Evolutionary conservation across 352 stramenopile genomes (phyloP), one percentile per base, ranked within the genome.

Genomic region (Halophytophthora batemanensis): DNA sequence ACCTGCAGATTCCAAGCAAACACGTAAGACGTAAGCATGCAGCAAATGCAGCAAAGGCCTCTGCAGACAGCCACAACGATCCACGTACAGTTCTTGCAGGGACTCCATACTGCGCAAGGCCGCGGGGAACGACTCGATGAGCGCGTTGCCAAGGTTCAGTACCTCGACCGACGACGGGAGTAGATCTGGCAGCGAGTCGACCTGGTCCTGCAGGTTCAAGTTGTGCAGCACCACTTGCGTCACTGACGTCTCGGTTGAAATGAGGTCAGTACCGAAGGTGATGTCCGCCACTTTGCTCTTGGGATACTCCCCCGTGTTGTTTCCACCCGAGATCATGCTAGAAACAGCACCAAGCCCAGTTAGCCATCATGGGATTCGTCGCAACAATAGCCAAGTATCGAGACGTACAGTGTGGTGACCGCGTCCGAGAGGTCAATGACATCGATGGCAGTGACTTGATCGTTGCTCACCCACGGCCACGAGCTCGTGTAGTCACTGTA

Each of bases 141-240:
- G 36, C 13, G 44, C 61, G 45, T 74, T 74, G 37, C 34, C 48
- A 7, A 71, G 47, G 2, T 68, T 59, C 45, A 74, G 50, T 15
- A 55, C 54, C 18, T 29, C 53, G 3, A 74, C 31, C 5, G 53
- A 53, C 10, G 45, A 55, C 38, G 65, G 61, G 2, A 74, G 57
- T 13, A 61, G 57, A 15, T 6, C 15, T 17, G 60, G 31, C 17
- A 74, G 22, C 17, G 45, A 45, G 7, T 68, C 50, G 3, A 53
- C 46, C 37, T 66, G 53, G 42, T 47, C 38, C 18, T 35, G 22
- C 15, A 71, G 28, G 3, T 42, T 54, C 11, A 74, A n/a, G 34
- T 74, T 74, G 52, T 65, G 52, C 42, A 74, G 34, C 61, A 62
- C 41, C 11, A 71, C 65, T 2, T 44, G 40, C 52, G 60, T 65